Percentiles rank a stretch among this genome's conserved stretches.
These are phyloP conservation scores for Blastocladiella emersonii DNA, from an alignment of 371 early-diverging fungal genomes.

Conservation along the genomic window DNA sequence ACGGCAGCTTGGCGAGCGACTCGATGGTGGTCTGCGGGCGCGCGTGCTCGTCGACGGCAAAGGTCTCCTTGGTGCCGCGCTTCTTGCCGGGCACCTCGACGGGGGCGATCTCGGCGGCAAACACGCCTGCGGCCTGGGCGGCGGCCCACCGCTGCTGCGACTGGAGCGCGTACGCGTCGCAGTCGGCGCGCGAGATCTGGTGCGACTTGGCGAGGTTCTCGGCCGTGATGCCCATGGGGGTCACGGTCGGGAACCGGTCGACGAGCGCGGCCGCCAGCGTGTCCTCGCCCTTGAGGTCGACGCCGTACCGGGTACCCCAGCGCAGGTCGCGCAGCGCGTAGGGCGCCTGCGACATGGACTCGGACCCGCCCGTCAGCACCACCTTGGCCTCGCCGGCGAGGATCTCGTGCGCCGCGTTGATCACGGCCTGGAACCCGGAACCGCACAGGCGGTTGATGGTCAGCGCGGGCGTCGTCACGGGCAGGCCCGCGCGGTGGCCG, in stretches of 20 bases:
- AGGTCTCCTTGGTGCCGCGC: constrained; percentile 33
- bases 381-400: constrained; percentile 63
- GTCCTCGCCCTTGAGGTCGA: constrained; percentile 75
- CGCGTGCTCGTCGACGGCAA: constrained; percentile 78
- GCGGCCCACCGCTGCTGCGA: constrained; percentile 73
- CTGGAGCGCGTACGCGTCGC: constrained; percentile 69
- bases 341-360: constrained; percentile 86
- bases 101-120: constrained; percentile 69
- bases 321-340: constrained; percentile 64
- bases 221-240: constrained; percentile 93
- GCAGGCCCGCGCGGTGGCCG: constrained; percentile 72
- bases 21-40: constrained; percentile 72
- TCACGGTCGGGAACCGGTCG: constrained; percentile 69
- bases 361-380: constrained; percentile 83
- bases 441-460: constrained; percentile 93
- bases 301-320: constrained; percentile 73
- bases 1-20: constrained; percentile 54
- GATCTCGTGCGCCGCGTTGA: constrained; percentile 87
- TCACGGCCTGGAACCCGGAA: constrained; percentile 86
- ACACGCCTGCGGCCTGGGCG: constrained; percentile 57
- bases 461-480: constrained; percentile 65
- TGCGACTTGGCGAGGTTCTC: constrained; percentile 84
- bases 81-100: constrained; percentile 73
- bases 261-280: constrained; percentile 68
- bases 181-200: constrained; percentile 63